phyloP scores from a whole-genome alignment of 768 basidiomycete genomes.

The Trametes sanguinea region DNA sequence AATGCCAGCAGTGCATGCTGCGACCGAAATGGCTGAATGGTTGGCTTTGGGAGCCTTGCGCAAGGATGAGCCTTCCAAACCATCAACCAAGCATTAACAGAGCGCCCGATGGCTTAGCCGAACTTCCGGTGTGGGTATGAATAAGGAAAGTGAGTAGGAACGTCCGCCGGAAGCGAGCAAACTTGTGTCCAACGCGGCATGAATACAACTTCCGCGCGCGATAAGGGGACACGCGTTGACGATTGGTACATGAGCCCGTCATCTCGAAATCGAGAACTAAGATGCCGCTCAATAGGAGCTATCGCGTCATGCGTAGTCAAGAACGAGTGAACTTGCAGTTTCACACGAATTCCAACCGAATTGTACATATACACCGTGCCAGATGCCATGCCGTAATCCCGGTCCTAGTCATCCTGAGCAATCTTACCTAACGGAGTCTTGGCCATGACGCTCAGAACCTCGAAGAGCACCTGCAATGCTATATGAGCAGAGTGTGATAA shows the following conservation, averaged over 20 bases:
- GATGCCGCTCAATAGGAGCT: too few species aligned
- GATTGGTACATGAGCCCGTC: too few species aligned
- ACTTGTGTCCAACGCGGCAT: not conserved
- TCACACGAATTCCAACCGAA: not conserved
- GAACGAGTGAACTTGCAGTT: too few species aligned
- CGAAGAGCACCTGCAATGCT: slow-evolving; percentile 60
- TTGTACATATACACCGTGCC: not conserved
- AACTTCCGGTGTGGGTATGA: not conserved
- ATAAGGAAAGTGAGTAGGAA: slow-evolving; percentile 23
- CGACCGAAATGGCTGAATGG: too few species aligned
- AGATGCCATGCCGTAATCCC: slow-evolving; percentile 3
- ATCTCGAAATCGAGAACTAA: too few species aligned
- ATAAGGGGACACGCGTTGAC: not conserved
- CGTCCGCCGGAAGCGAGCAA: not conserved
- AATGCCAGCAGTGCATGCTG: too few species aligned
- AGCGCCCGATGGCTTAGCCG: not conserved
- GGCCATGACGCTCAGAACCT: slow-evolving; percentile 77
- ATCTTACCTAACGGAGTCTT: slow-evolving; percentile 74
- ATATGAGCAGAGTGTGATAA: slow-evolving; percentile 39
- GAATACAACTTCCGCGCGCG: not conserved
- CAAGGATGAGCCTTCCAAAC: too few species aligned
- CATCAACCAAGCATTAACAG: too few species aligned
- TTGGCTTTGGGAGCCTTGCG: too few species aligned
- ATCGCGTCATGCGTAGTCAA: too few species aligned
- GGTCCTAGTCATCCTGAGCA: slow-evolving; percentile 3